phyloP scores from a whole-genome alignment of 2,329 filamentous ascomycete genomes.

The Penicillium palitans region DNA sequence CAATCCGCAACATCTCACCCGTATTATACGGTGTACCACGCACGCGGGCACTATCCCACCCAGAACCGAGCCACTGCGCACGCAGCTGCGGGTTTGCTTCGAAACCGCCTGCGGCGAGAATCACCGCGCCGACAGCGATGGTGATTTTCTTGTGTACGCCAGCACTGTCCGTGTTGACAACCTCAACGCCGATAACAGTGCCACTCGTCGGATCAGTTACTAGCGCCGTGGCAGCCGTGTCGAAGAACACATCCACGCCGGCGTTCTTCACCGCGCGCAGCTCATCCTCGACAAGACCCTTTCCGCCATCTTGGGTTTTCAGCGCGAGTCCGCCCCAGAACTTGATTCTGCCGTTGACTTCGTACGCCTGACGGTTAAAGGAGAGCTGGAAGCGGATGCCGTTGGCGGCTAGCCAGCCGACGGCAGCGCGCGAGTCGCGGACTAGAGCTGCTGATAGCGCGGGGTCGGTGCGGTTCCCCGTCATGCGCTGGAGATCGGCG shows the following conservation, averaged over 20 bases:
- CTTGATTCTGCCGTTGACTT: conserved; percentile 60
- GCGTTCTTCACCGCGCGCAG: conserved; percentile 44
- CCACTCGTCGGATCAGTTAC: not conserved
- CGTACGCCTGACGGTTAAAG: conserved; percentile 67
- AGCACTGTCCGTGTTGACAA: conserved; percentile 3
- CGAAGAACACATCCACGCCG: conserved; percentile 51
- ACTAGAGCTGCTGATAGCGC: conserved; percentile 53
- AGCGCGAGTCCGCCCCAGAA: conserved; percentile 69
- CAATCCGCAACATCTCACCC: conserved; percentile 58
- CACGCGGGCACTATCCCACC: conserved; percentile 64
- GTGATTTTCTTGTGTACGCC: conserved; percentile 8
- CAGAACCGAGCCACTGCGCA: conserved; percentile 56
- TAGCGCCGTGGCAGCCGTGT: conserved; percentile 11
- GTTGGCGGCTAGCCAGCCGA: conserved; percentile 58
- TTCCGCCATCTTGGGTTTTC: conserved; percentile 60
- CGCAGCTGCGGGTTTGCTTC: conserved; percentile 61
- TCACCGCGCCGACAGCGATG: conserved; percentile 27
- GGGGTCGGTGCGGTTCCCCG: conserved; percentile 54
- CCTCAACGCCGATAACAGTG: conserved; percentile 17
- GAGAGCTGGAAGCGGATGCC: conserved; percentile 61
- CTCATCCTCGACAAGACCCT: conserved; percentile 57
- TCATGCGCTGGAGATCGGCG: conserved; percentile 59
- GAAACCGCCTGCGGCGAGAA: conserved; percentile 59
- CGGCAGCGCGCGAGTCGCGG: conserved; percentile 50
- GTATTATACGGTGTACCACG: conserved; percentile 66